A percentile compares a stretch with the other conserved stretches of the same genome.
phyloP scores from a whole-genome alignment of 2,329 filamentous ascomycete genomes.

The Periconia macrospinosa region DNA sequence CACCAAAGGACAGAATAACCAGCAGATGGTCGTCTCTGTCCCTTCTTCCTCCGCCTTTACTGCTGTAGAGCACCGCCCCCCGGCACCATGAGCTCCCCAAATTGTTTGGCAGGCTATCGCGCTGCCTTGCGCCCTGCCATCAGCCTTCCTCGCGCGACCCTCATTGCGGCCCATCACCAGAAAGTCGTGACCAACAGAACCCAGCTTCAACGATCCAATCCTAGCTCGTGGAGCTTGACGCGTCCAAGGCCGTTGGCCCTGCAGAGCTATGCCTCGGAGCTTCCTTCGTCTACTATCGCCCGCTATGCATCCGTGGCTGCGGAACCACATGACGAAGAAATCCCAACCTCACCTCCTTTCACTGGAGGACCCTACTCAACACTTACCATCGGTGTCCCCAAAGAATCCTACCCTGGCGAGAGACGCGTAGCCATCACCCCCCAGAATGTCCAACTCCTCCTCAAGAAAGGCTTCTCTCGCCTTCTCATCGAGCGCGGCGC shows the following conservation, averaged over 20 bases:
- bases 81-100: slow-evolving; percentile 35
- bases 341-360: slow-evolving; percentile 38
- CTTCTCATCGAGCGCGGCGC: slow-evolving; percentile 80
- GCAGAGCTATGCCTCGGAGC: slow-evolving; percentile 30
- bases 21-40: slow-evolving; percentile 13
- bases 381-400: slow-evolving; percentile 77
- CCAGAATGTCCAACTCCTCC: slow-evolving; percentile 76
- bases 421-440: slow-evolving; percentile 83
- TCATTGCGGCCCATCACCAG: slow-evolving; percentile 21
- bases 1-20: neutral
- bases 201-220: slow-evolving; percentile 16
- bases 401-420: slow-evolving; percentile 77
- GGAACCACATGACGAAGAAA: slow-evolving; percentile 40
- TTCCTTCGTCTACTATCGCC: slow-evolving; percentile 23
- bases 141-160: slow-evolving; percentile 15
- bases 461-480: slow-evolving; percentile 81
- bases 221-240: slow-evolving; percentile 25
- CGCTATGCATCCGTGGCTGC: slow-evolving; percentile 34
- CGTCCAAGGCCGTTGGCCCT: slow-evolving; percentile 31
- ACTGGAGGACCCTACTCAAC: slow-evolving; percentile 63
- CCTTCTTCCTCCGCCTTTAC: no score
- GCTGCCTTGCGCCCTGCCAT: slow-evolving; percentile 27
- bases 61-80: no score
- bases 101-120: slow-evolving; percentile 30
- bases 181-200: slow-evolving; percentile 9